Percentiles rank a stretch among this genome's conserved stretches.
These are phyloP conservation scores for Ramaria rubella DNA, from an alignment of 768 basidiomycete species.

Conservation along the genomic window DNA sequence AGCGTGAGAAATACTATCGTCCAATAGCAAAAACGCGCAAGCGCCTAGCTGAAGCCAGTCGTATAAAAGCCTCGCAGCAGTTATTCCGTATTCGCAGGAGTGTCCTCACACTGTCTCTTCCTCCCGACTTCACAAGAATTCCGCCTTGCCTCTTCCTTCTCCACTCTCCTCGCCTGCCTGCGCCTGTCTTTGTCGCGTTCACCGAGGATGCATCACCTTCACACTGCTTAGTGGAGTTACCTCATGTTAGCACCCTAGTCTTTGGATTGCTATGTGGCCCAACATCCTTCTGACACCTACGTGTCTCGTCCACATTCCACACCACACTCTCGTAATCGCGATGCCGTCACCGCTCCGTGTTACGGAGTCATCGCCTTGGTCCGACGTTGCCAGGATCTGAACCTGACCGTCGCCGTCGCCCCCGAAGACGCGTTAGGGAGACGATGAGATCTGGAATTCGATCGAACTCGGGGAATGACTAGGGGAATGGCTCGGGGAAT, in stretches of 20 bases:
- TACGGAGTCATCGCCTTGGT: no score
- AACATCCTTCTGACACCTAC: no score
- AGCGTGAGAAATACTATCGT: neutral
- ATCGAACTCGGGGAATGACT: no score
- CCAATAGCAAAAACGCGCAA: constrained; percentile 7
- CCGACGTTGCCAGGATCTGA: neutral
- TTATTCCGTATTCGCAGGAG: neutral
- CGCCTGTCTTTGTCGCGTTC: neutral
- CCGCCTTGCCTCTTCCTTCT: neutral
- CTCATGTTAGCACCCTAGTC: no score
- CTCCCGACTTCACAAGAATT: neutral
- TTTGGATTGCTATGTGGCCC: no score
- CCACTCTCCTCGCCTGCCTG: neutral
- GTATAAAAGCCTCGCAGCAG: neutral
- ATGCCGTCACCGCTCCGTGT: neutral
- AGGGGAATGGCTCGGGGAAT: no score
- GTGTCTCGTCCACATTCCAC: no score
- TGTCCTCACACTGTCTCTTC: neutral
- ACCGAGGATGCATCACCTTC: no score
- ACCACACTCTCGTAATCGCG: no score
- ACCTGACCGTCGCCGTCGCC: neutral
- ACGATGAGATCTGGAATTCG: no score
- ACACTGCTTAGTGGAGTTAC: no score
- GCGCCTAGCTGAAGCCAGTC: neutral
- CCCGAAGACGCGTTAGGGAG: neutral